Conservation (phyloP, 148 eudicot genomes). For the Rhododendron vialii region DNA sequence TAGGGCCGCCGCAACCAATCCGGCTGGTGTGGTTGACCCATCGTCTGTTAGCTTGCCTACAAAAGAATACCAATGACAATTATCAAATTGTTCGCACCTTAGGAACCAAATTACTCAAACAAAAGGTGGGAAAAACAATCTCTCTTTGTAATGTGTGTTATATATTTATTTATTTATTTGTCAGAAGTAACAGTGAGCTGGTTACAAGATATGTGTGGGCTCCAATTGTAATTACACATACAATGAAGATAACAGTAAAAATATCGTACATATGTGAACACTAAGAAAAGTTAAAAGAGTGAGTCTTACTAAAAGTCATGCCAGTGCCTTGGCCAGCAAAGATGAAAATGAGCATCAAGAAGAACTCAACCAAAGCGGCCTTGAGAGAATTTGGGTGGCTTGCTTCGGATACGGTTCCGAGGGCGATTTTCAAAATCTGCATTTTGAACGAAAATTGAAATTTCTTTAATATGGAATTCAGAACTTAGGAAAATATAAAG, state of each 20-base stretch:
- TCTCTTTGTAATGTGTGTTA: neutral
- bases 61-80: neutral
- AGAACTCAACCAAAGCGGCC: slow-evolving; percentile 80
- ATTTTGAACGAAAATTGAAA: slow-evolving; percentile 19
- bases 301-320: slow-evolving; percentile 69
- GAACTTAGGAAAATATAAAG: neutral
- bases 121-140: neutral
- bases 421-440: slow-evolving; percentile 49
- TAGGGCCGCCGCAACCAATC: slow-evolving; percentile 59
- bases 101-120: neutral
- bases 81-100: neutral
- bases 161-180: neutral
- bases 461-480: neutral
- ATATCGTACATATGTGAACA: too few species aligned
- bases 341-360: slow-evolving; percentile 75
- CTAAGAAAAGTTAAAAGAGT: neutral
- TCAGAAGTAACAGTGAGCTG: neutral
- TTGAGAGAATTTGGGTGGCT: slow-evolving; percentile 49
- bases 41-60: slow-evolving; percentile 47
- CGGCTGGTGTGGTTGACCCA: slow-evolving; percentile 57
- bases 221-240: neutral
- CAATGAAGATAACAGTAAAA: neutral
- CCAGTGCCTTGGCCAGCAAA: slow-evolving; percentile 82
- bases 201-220: too few species aligned
- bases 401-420: slow-evolving; percentile 50